Percentiles rank a stretch among this genome's conserved stretches.
Conservation (phyloP, 2,329 filamentous ascomycete species). For the Aspergillus versicolor region DNA sequence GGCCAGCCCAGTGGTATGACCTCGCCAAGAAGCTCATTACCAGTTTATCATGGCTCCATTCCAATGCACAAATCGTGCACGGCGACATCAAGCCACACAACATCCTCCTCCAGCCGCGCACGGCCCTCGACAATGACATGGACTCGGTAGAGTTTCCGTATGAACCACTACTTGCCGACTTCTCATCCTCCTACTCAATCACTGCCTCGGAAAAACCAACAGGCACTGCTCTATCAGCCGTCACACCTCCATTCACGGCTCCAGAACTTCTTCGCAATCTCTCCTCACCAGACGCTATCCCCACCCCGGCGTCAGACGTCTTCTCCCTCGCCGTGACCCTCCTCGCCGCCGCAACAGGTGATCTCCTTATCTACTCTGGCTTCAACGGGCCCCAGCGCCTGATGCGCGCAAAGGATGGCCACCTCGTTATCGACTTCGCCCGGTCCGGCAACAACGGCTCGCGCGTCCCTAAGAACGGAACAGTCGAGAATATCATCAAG, state of each 20-base stretch:
- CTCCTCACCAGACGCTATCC: slow-evolving; percentile 31
- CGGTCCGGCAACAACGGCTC: slow-evolving; percentile 37
- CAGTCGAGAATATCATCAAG: slow-evolving; percentile 40
- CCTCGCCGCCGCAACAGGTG: slow-evolving; percentile 46
- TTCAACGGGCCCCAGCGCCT: slow-evolving; percentile 41
- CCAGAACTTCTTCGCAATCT: slow-evolving; percentile 44
- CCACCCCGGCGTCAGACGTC: slow-evolving; percentile 44
- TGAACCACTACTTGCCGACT: slow-evolving; percentile 46
- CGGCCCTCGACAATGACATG: slow-evolving; percentile 8
- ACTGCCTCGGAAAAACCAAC: slow-evolving; percentile 16
- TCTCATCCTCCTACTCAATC: slow-evolving; percentile 40
- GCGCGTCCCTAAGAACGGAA: slow-evolving; percentile 40
- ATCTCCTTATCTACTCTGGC: slow-evolving; percentile 44
- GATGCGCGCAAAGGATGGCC: slow-evolving; percentile 45
- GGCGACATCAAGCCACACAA: slow-evolving; percentile 51
- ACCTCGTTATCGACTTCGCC: slow-evolving; percentile 43
- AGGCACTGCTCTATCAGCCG: slow-evolving; percentile 34
- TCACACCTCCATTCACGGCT: slow-evolving; percentile 47
- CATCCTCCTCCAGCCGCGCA: slow-evolving; percentile 36
- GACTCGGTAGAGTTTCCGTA: slow-evolving; percentile 31
- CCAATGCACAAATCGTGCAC: slow-evolving; percentile 42
- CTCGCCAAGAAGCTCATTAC: slow-evolving; percentile 42
- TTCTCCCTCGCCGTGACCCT: slow-evolving; percentile 49
- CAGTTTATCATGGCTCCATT: slow-evolving; percentile 47
- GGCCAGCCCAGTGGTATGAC: slow-evolving; percentile 39